Conservation (phyloP, 2,329 filamentous ascomycete genomes). For the Fusarium protoensiforme region DNA sequence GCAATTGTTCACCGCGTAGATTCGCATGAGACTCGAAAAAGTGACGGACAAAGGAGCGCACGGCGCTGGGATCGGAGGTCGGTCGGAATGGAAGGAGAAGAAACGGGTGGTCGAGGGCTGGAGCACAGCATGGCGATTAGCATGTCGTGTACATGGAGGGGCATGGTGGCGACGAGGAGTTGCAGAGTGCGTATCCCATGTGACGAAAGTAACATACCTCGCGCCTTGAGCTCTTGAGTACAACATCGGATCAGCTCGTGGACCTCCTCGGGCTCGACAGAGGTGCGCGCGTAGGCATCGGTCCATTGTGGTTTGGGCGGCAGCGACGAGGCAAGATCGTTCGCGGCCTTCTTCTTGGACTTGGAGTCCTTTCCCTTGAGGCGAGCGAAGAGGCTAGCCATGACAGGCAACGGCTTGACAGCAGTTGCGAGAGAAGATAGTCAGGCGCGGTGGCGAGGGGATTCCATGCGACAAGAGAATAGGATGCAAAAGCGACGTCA, state of each 20-base stretch:
- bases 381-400: constrained; percentile 70
- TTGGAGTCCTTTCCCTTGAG: constrained; percentile 81
- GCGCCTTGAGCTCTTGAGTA: constrained; percentile 90
- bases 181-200: constrained; percentile 1
- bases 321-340: constrained; percentile 61
- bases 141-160: constrained; percentile 9
- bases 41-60: constrained; percentile 91
- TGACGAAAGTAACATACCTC: constrained; percentile 72
- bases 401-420: constrained; percentile 47
- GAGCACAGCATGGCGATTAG: constrained; percentile 34
- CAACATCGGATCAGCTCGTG: constrained; percentile 87
- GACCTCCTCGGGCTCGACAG: constrained; percentile 89
- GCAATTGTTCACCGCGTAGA: constrained; percentile 75
- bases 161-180: not conserved
- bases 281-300: constrained; percentile 85
- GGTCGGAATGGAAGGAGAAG: constrained; percentile 94
- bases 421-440: constrained; percentile 9
- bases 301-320: constrained; percentile 83
- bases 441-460: constrained; percentile 12
- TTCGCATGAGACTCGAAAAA: constrained; percentile 81
- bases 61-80: constrained; percentile 89
- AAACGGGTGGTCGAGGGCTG: constrained; percentile 91
- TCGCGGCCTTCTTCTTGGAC: constrained; percentile 73
- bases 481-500: constrained; percentile 24
- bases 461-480: constrained; percentile 24